phyloP scores from a whole-genome alignment of 371 early-diverging fungal species.

The Mucor piriformis region DNA sequence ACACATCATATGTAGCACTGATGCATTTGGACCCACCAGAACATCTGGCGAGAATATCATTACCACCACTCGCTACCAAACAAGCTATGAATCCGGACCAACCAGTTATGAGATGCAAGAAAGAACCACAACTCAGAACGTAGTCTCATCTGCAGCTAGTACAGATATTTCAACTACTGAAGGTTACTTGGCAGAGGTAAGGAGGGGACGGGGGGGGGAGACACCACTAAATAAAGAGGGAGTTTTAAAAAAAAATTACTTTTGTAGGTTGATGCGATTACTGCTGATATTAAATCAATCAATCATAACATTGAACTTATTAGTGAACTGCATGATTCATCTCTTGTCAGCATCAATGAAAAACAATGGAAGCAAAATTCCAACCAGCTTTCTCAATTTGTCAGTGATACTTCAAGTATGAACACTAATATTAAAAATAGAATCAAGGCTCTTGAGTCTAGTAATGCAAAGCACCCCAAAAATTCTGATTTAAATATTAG shows the following conservation, averaged over 20 bases:
- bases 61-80: not conserved
- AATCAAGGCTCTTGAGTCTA: constrained; percentile 49
- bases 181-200: constrained; percentile 28
- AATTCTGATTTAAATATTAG: constrained; percentile 37
- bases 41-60: constrained; percentile 18
- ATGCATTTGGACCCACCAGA: constrained; percentile 39
- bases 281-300: constrained; percentile 57
- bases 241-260: not conserved
- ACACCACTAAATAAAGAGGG: not conserved
- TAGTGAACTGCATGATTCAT: constrained; percentile 62
- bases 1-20: constrained; percentile 20
- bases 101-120: constrained; percentile 21
- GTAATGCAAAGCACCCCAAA: constrained; percentile 24
- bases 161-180: constrained; percentile 26
- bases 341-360: constrained; percentile 66
- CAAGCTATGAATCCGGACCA: constrained; percentile 5
- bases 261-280: constrained; percentile 61
- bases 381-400: constrained; percentile 63
- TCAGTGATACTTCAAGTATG: constrained; percentile 59
- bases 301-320: constrained; percentile 62
- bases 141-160: constrained; percentile 19
- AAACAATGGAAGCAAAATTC: constrained; percentile 56
- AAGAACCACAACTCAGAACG: constrained; percentile 8
- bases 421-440: constrained; percentile 57
- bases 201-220: too few species aligned